Evolutionary conservation across 2,329 filamentous ascomycete species (phyloP), one percentile per base, ranked within the genome.

Genomic region (Amauroascus verrucosus): DNA sequence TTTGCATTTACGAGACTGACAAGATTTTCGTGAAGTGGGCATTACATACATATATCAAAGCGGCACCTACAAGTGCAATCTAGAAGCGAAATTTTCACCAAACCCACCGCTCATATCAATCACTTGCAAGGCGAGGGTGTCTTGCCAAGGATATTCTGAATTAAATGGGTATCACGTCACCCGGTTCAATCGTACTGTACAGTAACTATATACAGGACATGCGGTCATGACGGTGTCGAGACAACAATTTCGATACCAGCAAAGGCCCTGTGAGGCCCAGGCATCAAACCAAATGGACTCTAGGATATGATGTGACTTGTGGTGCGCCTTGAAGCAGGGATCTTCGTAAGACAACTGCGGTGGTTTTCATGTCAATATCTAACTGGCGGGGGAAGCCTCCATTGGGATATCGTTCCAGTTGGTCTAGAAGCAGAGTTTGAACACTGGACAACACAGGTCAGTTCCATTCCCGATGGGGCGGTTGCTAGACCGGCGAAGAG

Each of bases 391-490:
- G 11, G 24, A 45, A 45, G 2, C 16, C 24, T 30, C 13, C 41
- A 6, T 28, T 20, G 24, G 5, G 28, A 28, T 2, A 28, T 28
- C 22, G 8, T 45, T 28, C 24, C 24, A 9, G 13, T 28, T 2
- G 41, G 30, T 33, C 45, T 37, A 26, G 46, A 48, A 38, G 35
- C n/a, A 6, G 35, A 13, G n/a, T 16, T 9, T 3, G 8, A 4
- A 20, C 22, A 11, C 6, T 22, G n/a, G 3, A 24, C 26, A 18
- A 37, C n/a, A 18, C 13, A 9, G 9, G 8, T 37, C 6, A 30
- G 30, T 24, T 16, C 37, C 41, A 45, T 52, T 46, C 50, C 50
- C 50, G 41, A 52, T 41, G 41, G 32, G 50, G 50, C 37, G 50
- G 50, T 52, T 46, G 50, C 24, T 52, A 41, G 50, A 45, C 38